Evolutionary conservation across 2,329 filamentous ascomycete genomes (phyloP).

Genomic region (Colletotrichum cordylinicola): DNA sequence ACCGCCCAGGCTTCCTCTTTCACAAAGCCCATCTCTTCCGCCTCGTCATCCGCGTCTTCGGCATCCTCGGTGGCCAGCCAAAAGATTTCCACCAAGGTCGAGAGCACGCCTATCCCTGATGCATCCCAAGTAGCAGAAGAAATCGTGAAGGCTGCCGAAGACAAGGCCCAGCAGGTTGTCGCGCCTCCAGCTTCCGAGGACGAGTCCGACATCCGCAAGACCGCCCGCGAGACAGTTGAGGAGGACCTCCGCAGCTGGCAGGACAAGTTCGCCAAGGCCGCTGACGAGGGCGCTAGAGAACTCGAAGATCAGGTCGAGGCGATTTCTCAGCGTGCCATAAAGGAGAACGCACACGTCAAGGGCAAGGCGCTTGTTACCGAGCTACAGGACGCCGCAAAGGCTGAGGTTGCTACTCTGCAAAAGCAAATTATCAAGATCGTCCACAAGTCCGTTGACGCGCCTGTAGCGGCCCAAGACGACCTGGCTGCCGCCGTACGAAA

Average conservation of each 20-base stretch:
- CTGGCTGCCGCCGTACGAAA: conserved; percentile 61
- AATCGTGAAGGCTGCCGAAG: conserved; percentile 1
- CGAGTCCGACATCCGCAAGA: conserved; percentile 61
- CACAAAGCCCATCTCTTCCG: conserved; percentile 37
- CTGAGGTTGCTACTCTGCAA: conserved; percentile 71
- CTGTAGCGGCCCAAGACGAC: conserved; percentile 46
- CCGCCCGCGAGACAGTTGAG: conserved; percentile 70
- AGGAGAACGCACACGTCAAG: conserved; percentile 67
- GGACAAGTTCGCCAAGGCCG: conserved; percentile 83
- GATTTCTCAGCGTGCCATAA: conserved; percentile 59
- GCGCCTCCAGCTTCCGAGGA: conserved; percentile 51
- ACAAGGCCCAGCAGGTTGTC: conserved; percentile 35
- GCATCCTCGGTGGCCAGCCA: conserved; percentile 20
- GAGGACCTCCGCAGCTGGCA: conserved; percentile 87
- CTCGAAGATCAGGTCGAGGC: conserved; percentile 75
- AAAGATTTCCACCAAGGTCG: conserved; percentile 24
- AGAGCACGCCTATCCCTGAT: conserved; percentile 18
- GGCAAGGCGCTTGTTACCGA: conserved; percentile 72
- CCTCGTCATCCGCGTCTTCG: conserved; percentile 29
- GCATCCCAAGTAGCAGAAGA: conserved; percentile 23
- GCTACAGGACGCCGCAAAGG: conserved; percentile 70
- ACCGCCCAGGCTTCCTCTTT: conserved; percentile 44
- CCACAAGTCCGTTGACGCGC: conserved; percentile 53
- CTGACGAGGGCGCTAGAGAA: conserved; percentile 77
- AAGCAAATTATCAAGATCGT: conserved; percentile 69